A percentile compares a stretch with the other conserved stretches of the same genome.
Conservation (phyloP, 2,329 filamentous ascomycete genomes). For the Rosellinia necatrix region DNA sequence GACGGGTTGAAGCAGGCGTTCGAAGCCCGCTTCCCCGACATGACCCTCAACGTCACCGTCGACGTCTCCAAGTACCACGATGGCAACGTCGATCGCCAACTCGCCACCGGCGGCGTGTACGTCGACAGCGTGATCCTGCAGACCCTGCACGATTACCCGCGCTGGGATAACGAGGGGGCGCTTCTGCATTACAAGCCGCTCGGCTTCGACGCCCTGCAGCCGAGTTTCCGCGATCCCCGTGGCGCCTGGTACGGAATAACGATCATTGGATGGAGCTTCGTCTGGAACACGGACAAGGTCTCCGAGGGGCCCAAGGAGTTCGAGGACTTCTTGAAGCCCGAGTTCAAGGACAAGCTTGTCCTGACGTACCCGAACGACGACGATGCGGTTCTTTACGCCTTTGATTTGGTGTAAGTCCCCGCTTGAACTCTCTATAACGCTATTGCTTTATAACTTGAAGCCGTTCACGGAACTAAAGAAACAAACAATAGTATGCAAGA, state of each 20-base stretch:
- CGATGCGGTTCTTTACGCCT: constrained; percentile 21
- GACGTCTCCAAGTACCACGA: constrained; percentile 23
- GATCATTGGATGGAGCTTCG: constrained; percentile 14
- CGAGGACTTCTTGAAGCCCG: constrained; percentile 19
- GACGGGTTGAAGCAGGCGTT: constrained; percentile 14
- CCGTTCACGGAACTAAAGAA: not conserved
- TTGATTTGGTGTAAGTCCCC: constrained; percentile 15
- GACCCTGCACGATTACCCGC: constrained; percentile 19
- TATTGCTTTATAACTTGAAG: not conserved
- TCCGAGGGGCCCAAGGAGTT: constrained; percentile 14
- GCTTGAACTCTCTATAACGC: not conserved
- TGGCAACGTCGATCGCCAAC: constrained; percentile 22
- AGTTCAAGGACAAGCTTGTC: constrained; percentile 21
- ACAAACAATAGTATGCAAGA: constrained; percentile 9
- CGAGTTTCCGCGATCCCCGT: constrained; percentile 16
- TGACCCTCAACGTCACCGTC: constrained; percentile 21
- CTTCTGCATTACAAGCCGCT: constrained; percentile 18
- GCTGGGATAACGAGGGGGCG: constrained; percentile 19
- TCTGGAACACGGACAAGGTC: constrained; percentile 19
- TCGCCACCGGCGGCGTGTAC: constrained; percentile 14
- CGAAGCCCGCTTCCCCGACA: constrained; percentile 18
- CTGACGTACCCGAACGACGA: constrained; percentile 24
- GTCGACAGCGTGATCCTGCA: constrained; percentile 21
- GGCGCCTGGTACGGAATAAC: constrained; percentile 16
- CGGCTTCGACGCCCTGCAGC: constrained; percentile 6